Percentiles rank a stretch among this genome's conserved stretches.
phyloP scores from a whole-genome alignment of 2,329 filamentous ascomycete genomes.

The Graphiopsis chlorocephala region DNA sequence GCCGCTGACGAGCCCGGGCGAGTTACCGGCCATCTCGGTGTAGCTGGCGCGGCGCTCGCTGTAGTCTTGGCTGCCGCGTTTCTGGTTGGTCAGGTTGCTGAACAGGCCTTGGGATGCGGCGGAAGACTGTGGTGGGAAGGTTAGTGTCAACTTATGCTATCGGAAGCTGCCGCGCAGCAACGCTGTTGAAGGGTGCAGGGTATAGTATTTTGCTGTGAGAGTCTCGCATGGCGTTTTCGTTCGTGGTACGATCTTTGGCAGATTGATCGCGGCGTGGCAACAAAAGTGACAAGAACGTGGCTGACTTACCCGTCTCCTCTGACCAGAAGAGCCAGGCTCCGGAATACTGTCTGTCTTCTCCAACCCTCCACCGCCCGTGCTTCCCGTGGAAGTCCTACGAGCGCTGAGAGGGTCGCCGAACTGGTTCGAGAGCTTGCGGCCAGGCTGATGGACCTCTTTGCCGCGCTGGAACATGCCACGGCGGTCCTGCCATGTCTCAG shows the following conservation, averaged over 20 bases:
- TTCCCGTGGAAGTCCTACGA: constrained; percentile 7
- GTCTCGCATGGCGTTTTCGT: neutral
- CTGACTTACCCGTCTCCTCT: constrained; percentile 20
- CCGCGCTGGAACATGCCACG: constrained; percentile 34
- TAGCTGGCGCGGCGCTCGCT: constrained; percentile 29
- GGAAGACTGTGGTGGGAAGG: constrained; percentile 21
- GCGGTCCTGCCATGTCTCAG: constrained; percentile 30
- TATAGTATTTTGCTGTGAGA: neutral
- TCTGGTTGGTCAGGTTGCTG: constrained; percentile 27
- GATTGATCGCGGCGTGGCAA: neutral
- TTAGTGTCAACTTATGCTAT: too few relatives aligned
- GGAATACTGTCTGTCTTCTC: constrained; percentile 26
- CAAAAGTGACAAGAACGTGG: neutral
- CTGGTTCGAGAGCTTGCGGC: constrained; percentile 19
- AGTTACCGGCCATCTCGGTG: constrained; percentile 20
- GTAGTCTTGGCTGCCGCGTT: constrained; percentile 35
- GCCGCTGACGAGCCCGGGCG: constrained; percentile 23
- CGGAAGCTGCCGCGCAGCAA: neutral
- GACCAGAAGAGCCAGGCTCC: neutral
- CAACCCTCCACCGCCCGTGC: constrained; percentile 15
- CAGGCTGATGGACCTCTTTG: constrained; percentile 34
- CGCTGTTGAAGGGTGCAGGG: neutral
- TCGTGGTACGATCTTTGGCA: neutral
- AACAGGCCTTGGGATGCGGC: constrained; percentile 24
- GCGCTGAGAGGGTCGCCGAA: constrained; percentile 11